phyloP scores from a whole-genome alignment of 2,329 filamentous ascomycete genomes.

The Penicillium occitanis region DNA sequence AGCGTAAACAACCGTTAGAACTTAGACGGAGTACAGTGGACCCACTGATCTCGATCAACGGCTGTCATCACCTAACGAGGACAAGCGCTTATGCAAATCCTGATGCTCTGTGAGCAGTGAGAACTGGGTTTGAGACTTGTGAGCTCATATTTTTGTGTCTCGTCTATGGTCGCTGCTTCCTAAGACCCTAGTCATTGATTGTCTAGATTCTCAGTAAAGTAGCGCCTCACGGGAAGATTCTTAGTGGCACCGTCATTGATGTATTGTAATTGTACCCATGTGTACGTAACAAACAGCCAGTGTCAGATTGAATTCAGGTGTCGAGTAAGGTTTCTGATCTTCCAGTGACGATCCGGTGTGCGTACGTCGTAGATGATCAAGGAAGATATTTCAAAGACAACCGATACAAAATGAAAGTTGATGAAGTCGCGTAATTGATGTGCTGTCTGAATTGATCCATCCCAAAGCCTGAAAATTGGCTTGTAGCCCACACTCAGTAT shows the following conservation, averaged over 20 bases:
- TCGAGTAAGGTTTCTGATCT: neutral
- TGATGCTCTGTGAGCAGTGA: neutral
- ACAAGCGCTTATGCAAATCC: constrained; percentile 10
- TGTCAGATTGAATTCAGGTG: neutral
- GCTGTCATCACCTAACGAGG: constrained; percentile 16
- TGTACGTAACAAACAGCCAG: neutral
- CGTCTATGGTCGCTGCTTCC: neutral
- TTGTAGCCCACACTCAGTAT: neutral
- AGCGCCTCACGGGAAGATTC: neutral
- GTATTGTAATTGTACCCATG: neutral
- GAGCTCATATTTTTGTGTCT: constrained; percentile 13
- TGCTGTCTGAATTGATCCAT: neutral
- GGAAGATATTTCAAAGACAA: neutral
- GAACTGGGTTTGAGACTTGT: neutral
- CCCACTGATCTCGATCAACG: constrained; percentile 20
- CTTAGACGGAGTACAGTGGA: neutral
- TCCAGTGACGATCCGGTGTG: neutral
- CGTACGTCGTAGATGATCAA: neutral
- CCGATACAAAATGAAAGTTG: neutral
- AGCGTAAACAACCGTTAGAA: constrained; percentile 10
- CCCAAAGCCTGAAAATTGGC: neutral
- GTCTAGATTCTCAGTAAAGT: neutral
- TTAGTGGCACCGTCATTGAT: neutral
- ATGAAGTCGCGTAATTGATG: neutral
- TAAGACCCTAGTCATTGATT: neutral